Evolutionary conservation across 306 rosid species (phyloP), one percentile per base, ranked within the genome.

Genomic region (Castanea sativa): DNA sequence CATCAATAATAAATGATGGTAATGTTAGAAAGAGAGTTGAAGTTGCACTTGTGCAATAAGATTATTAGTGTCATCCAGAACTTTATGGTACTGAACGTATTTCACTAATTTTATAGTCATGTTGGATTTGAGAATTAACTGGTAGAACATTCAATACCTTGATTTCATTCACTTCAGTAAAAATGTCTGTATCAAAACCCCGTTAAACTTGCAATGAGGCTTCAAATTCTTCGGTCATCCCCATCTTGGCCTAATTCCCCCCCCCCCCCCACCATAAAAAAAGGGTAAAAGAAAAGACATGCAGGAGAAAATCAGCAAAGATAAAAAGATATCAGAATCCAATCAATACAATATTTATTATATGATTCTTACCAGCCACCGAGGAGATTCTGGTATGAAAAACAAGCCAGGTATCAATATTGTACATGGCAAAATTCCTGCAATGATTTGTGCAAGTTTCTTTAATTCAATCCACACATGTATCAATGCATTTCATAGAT

Each of bases 341-440:
- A 75, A 53, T 77, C 38, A 30, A 69, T 43, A 72, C 35, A 76
- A 74, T 55, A 59, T 61, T 73, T 63, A 15, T 64, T 73, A 43
- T 59, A 71, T 23, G 86, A 87, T 74, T 69, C 92, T 84, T 84
- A 93, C 98, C 96, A 93, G 90, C 98, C 96, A 93, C 76, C 98
- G 85, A 65, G 98, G 96, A 73, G 97, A 93, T 83, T 93, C 98
- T 51, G 96, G 98, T 71, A 91, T 84, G 86, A 93, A 93, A 88
- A 93, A 93, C 78, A 93, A 80, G 67, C 94, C 94, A 55, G 96
- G 94, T 33, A 91, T 89, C 76, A 93, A 81, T 68, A 93, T 20
- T 76, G 92, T 81, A 83, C 98, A 91, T 20, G 98, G 98, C 85
- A 93, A 91, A 84, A 83, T 73, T 78, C 98, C 98, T 93, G 96